These are phyloP conservation scores for Hansfordia pulvinata DNA, from an alignment of 2,329 filamentous ascomycete genomes.

Conservation along the genomic window DNA sequence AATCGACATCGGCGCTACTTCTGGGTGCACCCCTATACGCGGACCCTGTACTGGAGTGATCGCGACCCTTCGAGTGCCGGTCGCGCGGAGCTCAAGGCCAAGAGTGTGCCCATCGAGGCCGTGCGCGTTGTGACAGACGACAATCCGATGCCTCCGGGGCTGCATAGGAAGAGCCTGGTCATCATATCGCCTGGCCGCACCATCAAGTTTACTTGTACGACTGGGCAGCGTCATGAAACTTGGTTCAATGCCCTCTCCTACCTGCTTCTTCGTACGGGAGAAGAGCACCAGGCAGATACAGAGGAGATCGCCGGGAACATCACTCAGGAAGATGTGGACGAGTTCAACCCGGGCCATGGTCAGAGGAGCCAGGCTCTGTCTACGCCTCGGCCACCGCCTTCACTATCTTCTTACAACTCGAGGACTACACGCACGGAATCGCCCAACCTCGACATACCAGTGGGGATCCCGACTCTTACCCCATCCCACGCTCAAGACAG, in stretches of 20 bases:
- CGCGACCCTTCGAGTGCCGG: constrained; percentile 70
- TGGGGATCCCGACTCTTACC: constrained; percentile 43
- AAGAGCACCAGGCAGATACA: constrained; percentile 46
- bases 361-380: constrained; percentile 24
- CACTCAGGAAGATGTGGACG: constrained; percentile 51
- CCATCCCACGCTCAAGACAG: constrained; percentile 34
- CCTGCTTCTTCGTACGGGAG: constrained; percentile 63
- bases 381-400: constrained; percentile 43
- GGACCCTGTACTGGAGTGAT: constrained; percentile 94
- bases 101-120: constrained; percentile 89
- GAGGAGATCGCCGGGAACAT: constrained; percentile 45
- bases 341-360: constrained; percentile 63
- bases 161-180: constrained; percentile 87
- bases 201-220: constrained; percentile 89
- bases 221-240: constrained; percentile 87
- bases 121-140: constrained; percentile 87
- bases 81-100: constrained; percentile 61
- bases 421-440: constrained; percentile 55
- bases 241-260: constrained; percentile 98
- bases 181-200: constrained; percentile 79
- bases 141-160: constrained; percentile 86
- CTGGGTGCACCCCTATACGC: constrained; percentile 97
- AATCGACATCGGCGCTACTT: constrained; percentile 92
- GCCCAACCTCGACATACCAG: constrained; percentile 33
- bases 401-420: constrained; percentile 71